Percentiles rank a stretch among this genome's conserved stretches.
phyloP scores from a whole-genome alignment of 805 yeast species.

The Metschnikowia henanensis region DNA sequence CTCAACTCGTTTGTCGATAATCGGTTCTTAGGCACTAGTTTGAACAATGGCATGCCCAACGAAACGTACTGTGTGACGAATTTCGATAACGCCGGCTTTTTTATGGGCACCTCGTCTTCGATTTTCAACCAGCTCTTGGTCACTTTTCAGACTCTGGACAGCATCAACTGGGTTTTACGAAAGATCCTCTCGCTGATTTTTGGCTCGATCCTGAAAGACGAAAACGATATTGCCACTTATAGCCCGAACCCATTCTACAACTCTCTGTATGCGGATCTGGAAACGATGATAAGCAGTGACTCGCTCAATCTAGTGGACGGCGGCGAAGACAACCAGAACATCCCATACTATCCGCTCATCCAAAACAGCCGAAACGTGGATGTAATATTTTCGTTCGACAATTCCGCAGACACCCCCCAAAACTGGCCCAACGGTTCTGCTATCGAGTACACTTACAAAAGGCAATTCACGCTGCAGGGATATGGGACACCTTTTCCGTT shows the following conservation, averaged over 20 bases:
- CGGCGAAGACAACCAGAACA: conserved; percentile 73
- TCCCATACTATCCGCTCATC: conserved; percentile 65
- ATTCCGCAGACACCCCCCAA: conserved; percentile 60
- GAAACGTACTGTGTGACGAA: conserved; percentile 25
- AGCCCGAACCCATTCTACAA: conserved; percentile 68
- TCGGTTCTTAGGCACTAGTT: conserved; percentile 30
- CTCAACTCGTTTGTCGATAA: conserved; percentile 30
- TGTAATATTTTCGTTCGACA: conserved; percentile 63
- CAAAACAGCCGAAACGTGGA: conserved; percentile 64
- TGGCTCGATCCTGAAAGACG: conserved; percentile 41
- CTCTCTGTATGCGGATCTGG: conserved; percentile 33
- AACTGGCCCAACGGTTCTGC: conserved; percentile 72
- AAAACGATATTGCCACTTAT: conserved; percentile 69
- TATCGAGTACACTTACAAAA: conserved; percentile 51
- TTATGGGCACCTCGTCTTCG: conserved; percentile 82
- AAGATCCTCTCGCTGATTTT: conserved; percentile 25
- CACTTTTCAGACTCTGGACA: conserved; percentile 46
- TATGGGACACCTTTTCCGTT: conserved; percentile 19
- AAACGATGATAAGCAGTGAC: conserved; percentile 35
- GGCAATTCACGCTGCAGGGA: conserved; percentile 43
- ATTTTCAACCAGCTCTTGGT: conserved; percentile 69
- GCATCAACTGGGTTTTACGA: conserved; percentile 19
- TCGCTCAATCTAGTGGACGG: conserved; percentile 69
- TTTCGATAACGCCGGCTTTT: conserved; percentile 58
- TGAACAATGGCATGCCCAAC: conserved; percentile 22